Base-by-base conservation (phyloP, 148 eudicot species). In the Polygonum aviculare region DNA sequence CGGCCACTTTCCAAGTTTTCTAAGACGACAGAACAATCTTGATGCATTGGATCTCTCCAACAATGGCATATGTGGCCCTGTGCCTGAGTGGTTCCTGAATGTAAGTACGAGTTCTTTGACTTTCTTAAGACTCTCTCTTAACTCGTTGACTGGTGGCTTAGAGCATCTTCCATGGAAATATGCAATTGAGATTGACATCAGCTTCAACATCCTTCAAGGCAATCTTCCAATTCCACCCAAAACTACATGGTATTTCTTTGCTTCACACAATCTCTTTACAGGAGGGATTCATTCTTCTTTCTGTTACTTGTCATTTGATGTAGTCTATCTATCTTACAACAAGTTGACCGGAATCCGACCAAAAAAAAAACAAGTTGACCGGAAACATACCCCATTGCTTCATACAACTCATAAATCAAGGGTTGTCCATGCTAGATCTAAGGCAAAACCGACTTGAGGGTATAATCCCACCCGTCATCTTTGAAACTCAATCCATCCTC, bases 201-300 rank as follows among this genome's bases (percentile, higher is more conserved):
- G 75, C 41, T 83, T 60, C 10, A 87, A 85, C 71, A 12, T 63
- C 45, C 73, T 81, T 35, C 33, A 60, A 1, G 88, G 88, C 1
- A 19, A 49, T 10, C 71, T 87, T 26, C 88, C 90, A 2, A 3
- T 35, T 2, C 76, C 85, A 75, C 14, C 83, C 6, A 41, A 12
- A 0, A 52, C 79, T 0, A 69, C 55, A 2, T 5, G 57, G 55
- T 71, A 76, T 51, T 80, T 78, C 18, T 39, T 11, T 0, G 2
- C 73, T 10, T 69, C 82, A 4, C 73, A 82, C 33, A 85, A 85
- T 44, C 76, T 54, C 26, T 75, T 83, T 11, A 70, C 73, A 1
- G 78, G 81, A 38, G 70, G 71, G 50, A 19, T 77, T 31, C 67
- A 52, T 62, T 45, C 54, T 5, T 22, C 18, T 22, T 26, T 73